Conservation (phyloP, 2,329 filamentous ascomycete species). For the Stagonosporopsis vannaccii region DNA sequence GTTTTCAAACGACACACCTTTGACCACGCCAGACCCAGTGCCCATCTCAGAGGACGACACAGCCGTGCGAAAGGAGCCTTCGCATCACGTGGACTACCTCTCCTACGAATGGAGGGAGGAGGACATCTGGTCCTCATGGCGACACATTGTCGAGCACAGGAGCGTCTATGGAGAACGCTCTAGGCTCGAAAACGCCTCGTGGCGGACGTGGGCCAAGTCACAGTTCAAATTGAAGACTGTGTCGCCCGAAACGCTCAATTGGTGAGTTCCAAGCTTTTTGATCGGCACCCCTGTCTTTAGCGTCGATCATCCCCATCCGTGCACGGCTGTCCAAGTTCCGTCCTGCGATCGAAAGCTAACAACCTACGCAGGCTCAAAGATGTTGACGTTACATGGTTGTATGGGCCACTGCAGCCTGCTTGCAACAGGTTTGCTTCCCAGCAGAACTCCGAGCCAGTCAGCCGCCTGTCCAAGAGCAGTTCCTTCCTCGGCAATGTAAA, state of each 20-base stretch:
- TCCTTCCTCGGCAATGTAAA: constrained; percentile 72
- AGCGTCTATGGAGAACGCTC: constrained; percentile 81
- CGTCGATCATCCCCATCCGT: constrained; percentile 41
- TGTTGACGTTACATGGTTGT: constrained; percentile 96
- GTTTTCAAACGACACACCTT: constrained; percentile 48
- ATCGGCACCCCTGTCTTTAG: constrained; percentile 32
- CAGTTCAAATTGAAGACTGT: constrained; percentile 88
- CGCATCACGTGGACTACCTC: constrained; percentile 92
- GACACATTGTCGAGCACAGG: constrained; percentile 83
- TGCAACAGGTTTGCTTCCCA: constrained; percentile 61
- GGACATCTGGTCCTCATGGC: constrained; percentile 97
- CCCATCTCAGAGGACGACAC: constrained; percentile 77
- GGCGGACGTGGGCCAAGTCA: constrained; percentile 94
- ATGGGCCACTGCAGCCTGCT: constrained; percentile 86
- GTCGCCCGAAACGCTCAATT: constrained; percentile 90
- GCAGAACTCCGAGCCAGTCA: constrained; percentile 59
- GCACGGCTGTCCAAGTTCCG: constrained; percentile 20
- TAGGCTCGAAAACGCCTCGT: constrained; percentile 92
- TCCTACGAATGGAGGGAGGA: constrained; percentile 94
- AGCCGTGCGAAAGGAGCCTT: constrained; percentile 75
- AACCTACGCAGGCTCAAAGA: constrained; percentile 79
- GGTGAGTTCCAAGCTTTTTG: constrained; percentile 64
- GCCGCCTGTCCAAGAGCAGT: constrained; percentile 65
- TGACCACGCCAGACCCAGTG: constrained; percentile 64
- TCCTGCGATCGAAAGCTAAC: constrained; percentile 39